phyloP scores from a whole-genome alignment of 164 flowering plant genomes.

The Annona cherimola region DNA sequence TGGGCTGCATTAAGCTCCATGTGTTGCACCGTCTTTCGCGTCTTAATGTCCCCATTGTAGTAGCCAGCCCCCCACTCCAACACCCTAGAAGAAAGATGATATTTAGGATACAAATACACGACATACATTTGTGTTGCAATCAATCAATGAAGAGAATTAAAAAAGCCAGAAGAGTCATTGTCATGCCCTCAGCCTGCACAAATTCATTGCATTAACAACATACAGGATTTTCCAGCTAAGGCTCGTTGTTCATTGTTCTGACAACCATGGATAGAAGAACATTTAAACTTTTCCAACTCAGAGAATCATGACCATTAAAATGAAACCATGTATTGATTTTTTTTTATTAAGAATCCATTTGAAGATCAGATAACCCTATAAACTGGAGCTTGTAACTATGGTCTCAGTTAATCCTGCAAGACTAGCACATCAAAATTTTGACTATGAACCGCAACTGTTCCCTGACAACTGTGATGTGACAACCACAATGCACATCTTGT shows the following conservation, averaged over 20 bases:
- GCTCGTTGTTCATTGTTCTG: not conserved
- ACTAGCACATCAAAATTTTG: not conserved
- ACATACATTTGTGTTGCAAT: not conserved
- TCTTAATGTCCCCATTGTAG: constrained; percentile 95
- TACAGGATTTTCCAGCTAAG: not conserved
- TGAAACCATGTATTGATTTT: not conserved
- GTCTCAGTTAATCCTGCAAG: not conserved
- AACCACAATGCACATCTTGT: not conserved
- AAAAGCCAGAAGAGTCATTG: not conserved
- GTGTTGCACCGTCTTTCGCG: constrained; percentile 73
- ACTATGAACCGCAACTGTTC: not conserved
- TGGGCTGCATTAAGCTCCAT: constrained; percentile 52
- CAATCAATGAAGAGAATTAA: not conserved
- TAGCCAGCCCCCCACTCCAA: constrained; percentile 88
- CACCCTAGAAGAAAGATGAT: constrained; percentile 31
- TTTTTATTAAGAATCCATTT: not conserved
- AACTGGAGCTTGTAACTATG: not conserved
- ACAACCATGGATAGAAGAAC: not conserved
- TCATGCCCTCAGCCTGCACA: not conserved
- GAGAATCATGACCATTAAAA: not conserved
- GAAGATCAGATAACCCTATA: not conserved
- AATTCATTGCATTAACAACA: too few species aligned
- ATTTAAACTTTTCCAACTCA: not conserved
- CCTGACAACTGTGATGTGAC: not conserved
- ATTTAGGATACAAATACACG: not conserved